A percentile compares a stretch with the other conserved stretches of the same genome.
Conservation (phyloP, 306 rosid genomes). For the Dalbergia cochinchinensis region DNA sequence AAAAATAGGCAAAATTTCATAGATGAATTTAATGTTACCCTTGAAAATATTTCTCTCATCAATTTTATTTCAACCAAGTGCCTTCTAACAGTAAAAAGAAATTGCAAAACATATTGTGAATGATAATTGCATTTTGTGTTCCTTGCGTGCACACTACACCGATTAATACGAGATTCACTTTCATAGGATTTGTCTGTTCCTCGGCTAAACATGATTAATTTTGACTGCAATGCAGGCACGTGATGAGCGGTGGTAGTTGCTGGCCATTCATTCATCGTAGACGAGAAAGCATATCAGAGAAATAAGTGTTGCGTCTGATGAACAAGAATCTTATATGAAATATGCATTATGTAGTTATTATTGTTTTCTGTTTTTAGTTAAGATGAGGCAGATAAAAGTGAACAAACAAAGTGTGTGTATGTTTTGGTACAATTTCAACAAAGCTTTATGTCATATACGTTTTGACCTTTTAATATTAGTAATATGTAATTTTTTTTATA, state of each 20-base stretch:
- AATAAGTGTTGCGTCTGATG: slow-evolving; percentile 25
- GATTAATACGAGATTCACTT: background rate
- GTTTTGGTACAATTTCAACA: slow-evolving; percentile 1
- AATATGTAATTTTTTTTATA: too few relatives aligned
- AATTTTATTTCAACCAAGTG: background rate
- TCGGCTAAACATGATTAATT: background rate
- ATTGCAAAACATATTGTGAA: background rate
- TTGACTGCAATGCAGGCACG: slow-evolving; percentile 55
- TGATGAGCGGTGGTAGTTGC: slow-evolving; percentile 51
- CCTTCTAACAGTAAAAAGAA: background rate
- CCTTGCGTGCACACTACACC: background rate
- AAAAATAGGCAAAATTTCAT: background rate
- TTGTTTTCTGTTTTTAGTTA: slow-evolving; percentile 17
- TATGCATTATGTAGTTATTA: background rate
- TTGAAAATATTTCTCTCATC: too few relatives aligned
- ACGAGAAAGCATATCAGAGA: slow-evolving; percentile 23
- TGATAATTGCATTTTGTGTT: background rate
- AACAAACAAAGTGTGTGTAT: slow-evolving; percentile 1
- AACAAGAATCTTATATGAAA: background rate
- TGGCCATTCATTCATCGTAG: slow-evolving; percentile 50
- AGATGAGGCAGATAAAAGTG: slow-evolving; percentile 3
- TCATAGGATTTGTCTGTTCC: background rate
- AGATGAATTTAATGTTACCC: too few relatives aligned
- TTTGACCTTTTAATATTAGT: too few relatives aligned
- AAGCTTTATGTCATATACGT: too few relatives aligned